Conservation (phyloP, 345 rosid species). For the Eucalyptus pauciflora region DNA sequence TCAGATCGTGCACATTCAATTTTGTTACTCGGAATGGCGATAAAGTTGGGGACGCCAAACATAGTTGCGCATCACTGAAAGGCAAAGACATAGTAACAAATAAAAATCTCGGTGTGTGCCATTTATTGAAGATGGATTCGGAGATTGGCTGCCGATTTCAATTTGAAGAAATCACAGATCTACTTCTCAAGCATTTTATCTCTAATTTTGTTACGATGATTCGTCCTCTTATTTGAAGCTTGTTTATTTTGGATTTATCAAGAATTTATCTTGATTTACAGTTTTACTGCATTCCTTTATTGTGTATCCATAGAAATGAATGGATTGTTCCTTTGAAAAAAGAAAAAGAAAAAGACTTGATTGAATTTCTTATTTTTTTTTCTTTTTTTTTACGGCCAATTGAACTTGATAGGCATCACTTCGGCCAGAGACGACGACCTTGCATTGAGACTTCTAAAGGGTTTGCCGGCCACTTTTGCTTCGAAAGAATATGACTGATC, state of each 20-base stretch:
- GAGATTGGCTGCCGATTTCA: fast-evolving
- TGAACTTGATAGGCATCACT: too few relatives aligned
- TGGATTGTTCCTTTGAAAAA: neutral
- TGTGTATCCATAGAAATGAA: too few relatives aligned
- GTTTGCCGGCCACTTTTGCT: too few relatives aligned
- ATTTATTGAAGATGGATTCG: too few relatives aligned
- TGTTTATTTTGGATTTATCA: too few relatives aligned
- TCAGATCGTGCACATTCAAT: neutral
- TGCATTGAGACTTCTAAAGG: neutral
- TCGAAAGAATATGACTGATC: too few relatives aligned
- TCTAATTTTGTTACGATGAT: neutral
- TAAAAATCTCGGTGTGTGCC: neutral
- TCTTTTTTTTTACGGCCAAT: too few relatives aligned
- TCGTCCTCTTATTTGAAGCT: neutral
- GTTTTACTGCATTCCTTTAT: fast-evolving
- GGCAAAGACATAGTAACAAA: neutral
- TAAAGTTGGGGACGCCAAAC: neutral
- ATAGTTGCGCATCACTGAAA: neutral
- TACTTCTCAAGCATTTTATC: neutral
- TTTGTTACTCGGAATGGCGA: neutral
- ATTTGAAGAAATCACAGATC: too few relatives aligned
- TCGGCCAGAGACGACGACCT: neutral
- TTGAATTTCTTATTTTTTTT: too few relatives aligned
- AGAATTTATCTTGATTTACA: neutral
- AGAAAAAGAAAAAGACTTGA: neutral